Base-by-base conservation (phyloP, 768 basidiomycete genomes). In the Gelatoporia subvermispora region DNA sequence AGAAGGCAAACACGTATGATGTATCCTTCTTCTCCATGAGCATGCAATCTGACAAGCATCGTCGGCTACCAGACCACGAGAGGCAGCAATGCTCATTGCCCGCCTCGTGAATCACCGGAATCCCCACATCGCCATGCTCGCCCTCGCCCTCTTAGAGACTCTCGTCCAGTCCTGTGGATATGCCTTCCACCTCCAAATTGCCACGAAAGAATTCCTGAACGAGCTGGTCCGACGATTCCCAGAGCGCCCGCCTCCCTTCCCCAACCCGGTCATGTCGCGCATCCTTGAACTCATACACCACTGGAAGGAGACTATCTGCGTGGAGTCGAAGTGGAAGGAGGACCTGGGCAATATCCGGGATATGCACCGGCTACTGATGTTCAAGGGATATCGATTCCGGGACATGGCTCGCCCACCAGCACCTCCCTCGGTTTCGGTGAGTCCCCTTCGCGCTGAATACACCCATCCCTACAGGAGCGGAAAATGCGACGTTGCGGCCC, bases 211-310 rank as follows among this genome's bases (percentile, higher is more conserved):
- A 61, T 99, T 97, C 64, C 75, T 98, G 16, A 99, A 99, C 68
- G 96, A 98, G 64, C 85, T 99, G 64, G 96, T 99, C 21, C 84
- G 95, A 42, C 82, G 94, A 57, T 98, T 99, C 65, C 96, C 96
- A 5, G 96, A 99, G 69, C 82, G 95, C 39, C 96, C 96, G 2
- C 95, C 96, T 0, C 88, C 92, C 1, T 93, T 94, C 64, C 91
- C 92, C 0, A 89, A 91, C 2, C 86, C 92, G 18, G 90, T 96
- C 57, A 99, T 98, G 95, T 81, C 84, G 1, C 81, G 89, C 52
- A 94, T 96, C 55, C 73, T 99, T 35, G 94, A 96, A 57, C 75
- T 95, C 52, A 93, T 99, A 36, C 81, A 95, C 55, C 73, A 76
- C 42, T 99, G 96, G 96, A 96, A 93, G 71, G 91, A 94, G 62